phyloP scores from a whole-genome alignment of 2,329 filamentous ascomycete species.

The Trichoderma breve region DNA sequence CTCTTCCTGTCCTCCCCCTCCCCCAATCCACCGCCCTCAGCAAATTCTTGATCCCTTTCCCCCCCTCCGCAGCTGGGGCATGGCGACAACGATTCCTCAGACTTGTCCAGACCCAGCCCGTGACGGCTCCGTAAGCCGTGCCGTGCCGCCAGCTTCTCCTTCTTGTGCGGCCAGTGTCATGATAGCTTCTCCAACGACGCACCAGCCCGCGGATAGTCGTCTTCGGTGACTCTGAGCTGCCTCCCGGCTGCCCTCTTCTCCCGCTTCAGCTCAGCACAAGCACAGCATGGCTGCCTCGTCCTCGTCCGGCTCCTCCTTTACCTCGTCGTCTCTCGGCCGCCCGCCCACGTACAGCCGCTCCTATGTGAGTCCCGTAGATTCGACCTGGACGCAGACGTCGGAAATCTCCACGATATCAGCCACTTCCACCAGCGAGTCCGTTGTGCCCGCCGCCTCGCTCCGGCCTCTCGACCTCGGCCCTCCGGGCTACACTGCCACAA shows the following conservation, averaged over 20 bases:
- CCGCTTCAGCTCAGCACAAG: slow-evolving; percentile 21
- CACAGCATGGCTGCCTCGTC: slow-evolving; percentile 40
- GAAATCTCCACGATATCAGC: slow-evolving; percentile 45
- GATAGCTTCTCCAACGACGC: slow-evolving; percentile 16
- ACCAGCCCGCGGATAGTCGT: slow-evolving; percentile 2
- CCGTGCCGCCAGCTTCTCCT: slow-evolving; percentile 8
- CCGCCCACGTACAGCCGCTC: slow-evolving; percentile 42
- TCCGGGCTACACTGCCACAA: slow-evolving; percentile 54
- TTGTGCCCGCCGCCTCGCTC: slow-evolving; percentile 39
- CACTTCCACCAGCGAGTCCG: slow-evolving; percentile 38
- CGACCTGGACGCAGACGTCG: slow-evolving; percentile 47
- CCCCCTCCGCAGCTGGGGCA: not conserved
- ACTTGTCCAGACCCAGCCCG: not conserved
- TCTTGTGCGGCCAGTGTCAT: slow-evolving; percentile 19
- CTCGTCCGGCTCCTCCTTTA: slow-evolving; percentile 50
- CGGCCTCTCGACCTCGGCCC: slow-evolving; percentile 51
- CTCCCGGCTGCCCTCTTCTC: not conserved
- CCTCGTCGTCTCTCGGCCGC: slow-evolving; percentile 45
- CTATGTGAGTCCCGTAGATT: slow-evolving; percentile 44
- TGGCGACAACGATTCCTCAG: slow-evolving; percentile 4
- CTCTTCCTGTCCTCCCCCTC: not conserved
- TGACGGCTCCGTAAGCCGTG: slow-evolving; percentile 5
- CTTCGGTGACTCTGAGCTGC: not conserved
- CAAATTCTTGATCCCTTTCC: not conserved
- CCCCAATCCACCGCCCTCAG: not conserved